Evolutionary conservation across 352 stramenopile genomes (phyloP).

Genomic region (Phytophthora pisi): DNA sequence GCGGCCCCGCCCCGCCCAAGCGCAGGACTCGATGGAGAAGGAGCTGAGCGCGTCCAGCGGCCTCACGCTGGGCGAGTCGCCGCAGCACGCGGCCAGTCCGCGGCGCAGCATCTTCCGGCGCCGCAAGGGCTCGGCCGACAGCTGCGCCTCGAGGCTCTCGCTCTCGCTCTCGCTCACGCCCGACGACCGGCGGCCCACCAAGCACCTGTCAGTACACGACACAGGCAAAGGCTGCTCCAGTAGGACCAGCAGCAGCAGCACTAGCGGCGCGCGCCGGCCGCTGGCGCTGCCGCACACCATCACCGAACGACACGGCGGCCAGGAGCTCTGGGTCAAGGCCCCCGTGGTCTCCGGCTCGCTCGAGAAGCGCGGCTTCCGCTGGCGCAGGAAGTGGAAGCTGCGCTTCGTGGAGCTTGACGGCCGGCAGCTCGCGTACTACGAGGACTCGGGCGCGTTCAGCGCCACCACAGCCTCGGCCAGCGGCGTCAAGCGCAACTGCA

Average conservation of each 20-base stretch:
- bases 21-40: conserved; percentile 34
- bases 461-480: conserved; percentile 13
- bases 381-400: conserved; percentile 79
- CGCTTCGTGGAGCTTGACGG: conserved; percentile 81
- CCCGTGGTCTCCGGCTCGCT: conserved; percentile 69
- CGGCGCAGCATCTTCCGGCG: conserved; percentile 30
- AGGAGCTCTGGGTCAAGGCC: conserved; percentile 79
- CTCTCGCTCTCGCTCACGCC: conserved; percentile 11
- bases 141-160: conserved; percentile 12
- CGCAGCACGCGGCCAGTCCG: conserved; percentile 20
- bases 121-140: conserved; percentile 22
- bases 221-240: no score
- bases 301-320: conserved; percentile 72
- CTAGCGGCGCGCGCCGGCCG: not conserved
- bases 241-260: conserved; percentile 5
- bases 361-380: conserved; percentile 79
- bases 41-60: conserved; percentile 34
- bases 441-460: conserved; percentile 28
- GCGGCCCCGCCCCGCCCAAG: conserved; percentile 1
- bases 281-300: conserved; percentile 76
- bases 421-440: conserved; percentile 72
- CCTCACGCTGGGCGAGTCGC: conserved; percentile 30
- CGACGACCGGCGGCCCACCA: conserved; percentile 1
- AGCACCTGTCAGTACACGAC: conserved; percentile 9
- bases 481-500: conserved; percentile 29